Evolutionary conservation across 176 grass and related monocot genomes (phyloP).

Genomic region (Oryza officinalis): DNA sequence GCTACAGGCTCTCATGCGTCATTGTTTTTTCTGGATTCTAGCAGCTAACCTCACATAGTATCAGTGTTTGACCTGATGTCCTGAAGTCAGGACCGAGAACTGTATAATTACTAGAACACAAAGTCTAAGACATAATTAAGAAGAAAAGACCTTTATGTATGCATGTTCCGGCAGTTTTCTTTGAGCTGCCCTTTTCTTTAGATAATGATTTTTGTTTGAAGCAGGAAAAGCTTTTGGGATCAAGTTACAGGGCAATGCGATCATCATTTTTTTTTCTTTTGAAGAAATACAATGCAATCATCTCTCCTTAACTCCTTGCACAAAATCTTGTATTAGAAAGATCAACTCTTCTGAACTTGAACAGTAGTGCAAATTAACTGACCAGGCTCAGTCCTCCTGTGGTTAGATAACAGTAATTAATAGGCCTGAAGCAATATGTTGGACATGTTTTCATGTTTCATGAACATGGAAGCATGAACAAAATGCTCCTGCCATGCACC

Average conservation of each 20-base stretch:
- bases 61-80: background rate
- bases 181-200: background rate
- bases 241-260: background rate
- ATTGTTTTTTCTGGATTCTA: background rate
- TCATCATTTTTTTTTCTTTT: too few relatives aligned
- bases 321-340: too few relatives aligned
- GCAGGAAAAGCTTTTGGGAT: background rate
- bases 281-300: too few relatives aligned
- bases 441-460: background rate
- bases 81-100: background rate
- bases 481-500: constrained; percentile 5
- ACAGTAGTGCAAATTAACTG: background rate
- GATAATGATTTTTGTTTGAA: background rate
- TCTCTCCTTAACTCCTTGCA: too few relatives aligned
- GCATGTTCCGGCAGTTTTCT: background rate
- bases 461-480: constrained; percentile 29
- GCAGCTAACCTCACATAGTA: background rate
- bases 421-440: background rate
- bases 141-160: background rate
- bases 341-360: background rate
- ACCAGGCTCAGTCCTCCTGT: background rate
- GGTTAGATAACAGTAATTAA: background rate
- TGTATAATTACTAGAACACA: background rate
- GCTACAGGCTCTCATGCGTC: background rate
- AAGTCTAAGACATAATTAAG: constrained; percentile 10